These are phyloP conservation scores for Somion occarium DNA, from an alignment of 1,284 basidiomycete genomes.

Conservation along the genomic window DNA sequence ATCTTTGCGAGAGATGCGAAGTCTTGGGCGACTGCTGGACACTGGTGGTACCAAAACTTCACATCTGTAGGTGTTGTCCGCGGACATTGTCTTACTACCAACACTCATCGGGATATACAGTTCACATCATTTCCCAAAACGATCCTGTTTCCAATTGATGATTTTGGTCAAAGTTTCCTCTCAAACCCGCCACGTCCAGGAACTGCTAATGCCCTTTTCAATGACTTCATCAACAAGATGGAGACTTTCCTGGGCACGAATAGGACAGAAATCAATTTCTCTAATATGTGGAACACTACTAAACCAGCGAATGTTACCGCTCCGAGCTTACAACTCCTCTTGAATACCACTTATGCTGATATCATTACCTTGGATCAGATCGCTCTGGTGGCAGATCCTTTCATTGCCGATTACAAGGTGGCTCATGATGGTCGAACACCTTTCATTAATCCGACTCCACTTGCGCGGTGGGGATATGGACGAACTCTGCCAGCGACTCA, in stretches of 20 bases:
- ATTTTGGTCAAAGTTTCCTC: conserved; percentile 26
- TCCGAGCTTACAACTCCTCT: conserved; percentile 23
- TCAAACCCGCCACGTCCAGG: conserved; percentile 20
- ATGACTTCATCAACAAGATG: conserved; percentile 31
- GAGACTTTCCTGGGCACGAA: conserved; percentile 30
- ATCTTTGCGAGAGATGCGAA: conserved; percentile 27
- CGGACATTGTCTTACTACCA: neutral
- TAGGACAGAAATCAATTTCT: conserved; percentile 28
- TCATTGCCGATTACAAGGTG: conserved; percentile 32
- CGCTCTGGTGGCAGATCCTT: conserved; percentile 31
- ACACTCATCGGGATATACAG: conserved; percentile 17
- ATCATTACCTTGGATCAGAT: conserved; percentile 35
- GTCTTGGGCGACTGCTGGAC: conserved; percentile 22
- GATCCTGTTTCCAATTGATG: conserved; percentile 31
- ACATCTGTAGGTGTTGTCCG: conserved; percentile 17
- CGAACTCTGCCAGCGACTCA: conserved; percentile 20
- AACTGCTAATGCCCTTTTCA: conserved; percentile 27
- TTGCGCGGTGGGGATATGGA: conserved; percentile 32
- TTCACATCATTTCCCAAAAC: conserved; percentile 31
- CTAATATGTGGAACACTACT: conserved; percentile 28
- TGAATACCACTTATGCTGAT: conserved; percentile 30
- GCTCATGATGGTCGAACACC: conserved; percentile 33
- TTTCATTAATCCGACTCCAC: conserved; percentile 34
- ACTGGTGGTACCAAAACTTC: conserved; percentile 29
- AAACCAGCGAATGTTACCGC: conserved; percentile 22